Conservation (phyloP, 139 green algal genomes). For the Pleodorina starrii region DNA sequence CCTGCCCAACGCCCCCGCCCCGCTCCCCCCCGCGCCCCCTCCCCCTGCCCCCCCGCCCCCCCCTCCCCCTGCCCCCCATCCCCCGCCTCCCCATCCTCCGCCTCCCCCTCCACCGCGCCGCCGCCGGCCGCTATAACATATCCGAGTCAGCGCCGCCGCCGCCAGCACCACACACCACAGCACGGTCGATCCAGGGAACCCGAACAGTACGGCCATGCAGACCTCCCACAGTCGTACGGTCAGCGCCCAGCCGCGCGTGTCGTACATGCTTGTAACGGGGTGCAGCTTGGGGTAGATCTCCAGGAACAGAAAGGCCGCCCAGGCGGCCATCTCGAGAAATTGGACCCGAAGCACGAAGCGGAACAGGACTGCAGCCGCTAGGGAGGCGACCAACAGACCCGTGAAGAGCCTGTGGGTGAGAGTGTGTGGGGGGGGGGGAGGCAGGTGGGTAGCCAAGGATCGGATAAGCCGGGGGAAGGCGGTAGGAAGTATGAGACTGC, state of each 20-base stretch:
- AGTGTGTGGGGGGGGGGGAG: background rate
- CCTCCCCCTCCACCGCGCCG: background rate
- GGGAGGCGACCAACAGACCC: slow-evolving; percentile 70
- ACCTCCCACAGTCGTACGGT: slow-evolving; percentile 53
- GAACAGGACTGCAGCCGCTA: slow-evolving; percentile 78
- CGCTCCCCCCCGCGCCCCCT: background rate
- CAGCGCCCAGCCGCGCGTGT: slow-evolving; percentile 28
- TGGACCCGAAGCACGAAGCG: slow-evolving; percentile 66
- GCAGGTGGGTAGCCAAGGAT: too few relatives aligned
- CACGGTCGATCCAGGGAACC: slow-evolving; percentile 31
- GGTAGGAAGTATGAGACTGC: too few relatives aligned
- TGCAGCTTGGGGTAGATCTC: slow-evolving; percentile 64
- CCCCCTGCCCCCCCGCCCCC: background rate
- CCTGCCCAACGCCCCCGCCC: background rate
- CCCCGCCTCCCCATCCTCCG: background rate
- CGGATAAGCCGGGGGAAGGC: too few relatives aligned
- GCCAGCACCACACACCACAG: slow-evolving; percentile 40
- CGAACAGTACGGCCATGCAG: slow-evolving; percentile 48
- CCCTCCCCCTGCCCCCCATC: background rate
- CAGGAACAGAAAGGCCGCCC: slow-evolving; percentile 81
- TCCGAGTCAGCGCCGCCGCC: background rate
- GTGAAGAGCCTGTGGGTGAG: slow-evolving; percentile 68
- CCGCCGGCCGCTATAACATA: background rate
- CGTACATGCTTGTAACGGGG: slow-evolving; percentile 16
- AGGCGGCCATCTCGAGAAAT: slow-evolving; percentile 75